Evolutionary conservation across 768 basidiomycete species (phyloP).

Genomic region (Filobasidium wieringae): DNA sequence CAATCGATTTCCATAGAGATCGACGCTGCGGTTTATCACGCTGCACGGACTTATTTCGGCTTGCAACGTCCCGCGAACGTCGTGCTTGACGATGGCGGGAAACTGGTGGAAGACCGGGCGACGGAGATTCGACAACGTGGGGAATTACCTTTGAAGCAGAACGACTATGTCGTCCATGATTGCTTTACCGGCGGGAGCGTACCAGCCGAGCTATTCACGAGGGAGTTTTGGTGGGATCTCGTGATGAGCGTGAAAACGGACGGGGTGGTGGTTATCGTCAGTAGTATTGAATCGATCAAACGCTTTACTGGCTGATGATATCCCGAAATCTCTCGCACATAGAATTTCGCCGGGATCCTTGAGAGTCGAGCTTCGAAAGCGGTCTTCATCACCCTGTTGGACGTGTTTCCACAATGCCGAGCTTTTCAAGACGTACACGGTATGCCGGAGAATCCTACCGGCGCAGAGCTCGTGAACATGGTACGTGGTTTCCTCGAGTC

Average conservation of each 20-base stretch:
- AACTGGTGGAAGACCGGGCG: conserved; percentile 50
- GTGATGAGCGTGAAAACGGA: conserved; percentile 53
- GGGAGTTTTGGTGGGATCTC: conserved; percentile 69
- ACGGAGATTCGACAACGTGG: conserved; percentile 17
- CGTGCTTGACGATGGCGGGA: conserved; percentile 64
- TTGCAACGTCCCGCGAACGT: conserved; percentile 55
- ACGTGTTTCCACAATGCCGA: conserved; percentile 65
- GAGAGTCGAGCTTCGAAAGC: conserved; percentile 53
- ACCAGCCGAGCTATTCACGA: conserved; percentile 69
- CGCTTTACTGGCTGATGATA: neutral
- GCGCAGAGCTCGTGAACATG: conserved; percentile 54
- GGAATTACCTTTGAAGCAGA: conserved; percentile 36
- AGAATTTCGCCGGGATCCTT: conserved; percentile 78
- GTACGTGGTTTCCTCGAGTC: conserved; percentile 41
- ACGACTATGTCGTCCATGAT: conserved; percentile 65
- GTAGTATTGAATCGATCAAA: conserved; percentile 25
- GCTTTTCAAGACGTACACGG: conserved; percentile 61
- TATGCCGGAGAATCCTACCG: conserved; percentile 43
- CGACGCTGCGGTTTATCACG: conserved; percentile 77
- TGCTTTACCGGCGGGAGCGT: conserved; percentile 91
- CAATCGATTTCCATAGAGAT: conserved; percentile 47
- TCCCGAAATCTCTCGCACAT: neutral
- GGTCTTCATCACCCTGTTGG: conserved; percentile 57
- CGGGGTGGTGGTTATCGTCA: conserved; percentile 69
- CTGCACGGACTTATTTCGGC: conserved; percentile 66